Conservation (phyloP, 495 filamentous ascomycete genomes). For the Xylaria nigripes region DNA sequence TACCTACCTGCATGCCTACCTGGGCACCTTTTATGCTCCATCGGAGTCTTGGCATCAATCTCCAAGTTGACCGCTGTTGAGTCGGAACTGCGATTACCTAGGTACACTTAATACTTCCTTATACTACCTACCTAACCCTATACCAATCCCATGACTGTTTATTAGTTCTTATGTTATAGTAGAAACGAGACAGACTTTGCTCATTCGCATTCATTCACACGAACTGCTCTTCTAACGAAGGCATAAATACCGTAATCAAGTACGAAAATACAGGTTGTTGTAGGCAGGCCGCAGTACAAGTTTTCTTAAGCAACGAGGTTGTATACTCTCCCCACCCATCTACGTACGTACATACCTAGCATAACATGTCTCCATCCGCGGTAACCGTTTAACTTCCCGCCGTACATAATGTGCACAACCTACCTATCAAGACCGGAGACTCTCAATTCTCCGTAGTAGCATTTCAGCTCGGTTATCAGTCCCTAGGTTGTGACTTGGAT, state of each 20-base stretch:
- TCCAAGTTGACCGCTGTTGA: not conserved
- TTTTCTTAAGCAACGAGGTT: too few species aligned
- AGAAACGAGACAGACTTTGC: too few species aligned
- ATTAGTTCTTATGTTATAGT: too few species aligned
- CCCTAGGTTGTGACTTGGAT: not conserved
- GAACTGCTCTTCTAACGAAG: too few species aligned
- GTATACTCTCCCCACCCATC: not conserved
- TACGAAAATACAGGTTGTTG: too few species aligned
- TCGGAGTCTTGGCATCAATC: not conserved
- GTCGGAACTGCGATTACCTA: not conserved
- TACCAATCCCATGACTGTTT: not conserved
- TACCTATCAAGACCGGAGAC: not conserved
- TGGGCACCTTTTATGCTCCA: not conserved
- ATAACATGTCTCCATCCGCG: not conserved
- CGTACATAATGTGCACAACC: not conserved
- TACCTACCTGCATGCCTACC: too few species aligned
- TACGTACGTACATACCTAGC: not conserved
- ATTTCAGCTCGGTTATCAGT: conserved; percentile 7
- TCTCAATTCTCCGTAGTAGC: conserved; percentile 11
- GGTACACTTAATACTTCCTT: too few species aligned
- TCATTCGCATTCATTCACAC: too few species aligned
- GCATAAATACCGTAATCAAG: too few species aligned
- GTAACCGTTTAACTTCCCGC: not conserved
- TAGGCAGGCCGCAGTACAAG: too few species aligned
- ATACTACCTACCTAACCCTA: too few species aligned